Percentiles rank a stretch among this genome's conserved stretches.
Evolutionary conservation across 164 flowering plant genomes (phyloP).

Genomic region (Taxillus chinensis): DNA sequence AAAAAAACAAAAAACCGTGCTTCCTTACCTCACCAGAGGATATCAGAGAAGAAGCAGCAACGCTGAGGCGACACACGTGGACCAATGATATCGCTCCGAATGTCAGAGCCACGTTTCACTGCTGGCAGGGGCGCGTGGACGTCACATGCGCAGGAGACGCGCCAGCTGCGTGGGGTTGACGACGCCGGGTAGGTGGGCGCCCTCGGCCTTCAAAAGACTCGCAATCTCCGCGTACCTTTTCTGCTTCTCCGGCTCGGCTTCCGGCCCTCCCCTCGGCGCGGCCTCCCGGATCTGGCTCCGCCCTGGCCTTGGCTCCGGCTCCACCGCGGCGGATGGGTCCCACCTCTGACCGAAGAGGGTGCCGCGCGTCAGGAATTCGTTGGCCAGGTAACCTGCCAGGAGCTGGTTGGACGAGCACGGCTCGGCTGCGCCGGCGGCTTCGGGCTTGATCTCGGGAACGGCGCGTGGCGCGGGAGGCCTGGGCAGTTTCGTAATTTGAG

Average conservation of each 20-base stretch:
- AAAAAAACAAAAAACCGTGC: no score
- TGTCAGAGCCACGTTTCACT: background rate
- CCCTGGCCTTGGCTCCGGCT: conserved; percentile 14
- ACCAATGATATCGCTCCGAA: conserved; percentile 11
- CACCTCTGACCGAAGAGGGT: conserved; percentile 59
- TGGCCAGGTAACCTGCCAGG: conserved; percentile 77
- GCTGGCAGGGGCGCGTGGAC: conserved; percentile 18
- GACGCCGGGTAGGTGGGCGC: conserved; percentile 63
- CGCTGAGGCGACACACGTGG: background rate
- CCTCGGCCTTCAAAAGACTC: conserved; percentile 44
- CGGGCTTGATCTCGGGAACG: conserved; percentile 6
- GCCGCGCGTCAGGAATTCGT: conserved; percentile 58
- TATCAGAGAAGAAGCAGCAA: no score
- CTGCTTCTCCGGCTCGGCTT: conserved; percentile 9
- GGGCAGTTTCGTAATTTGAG: conserved; percentile 1
- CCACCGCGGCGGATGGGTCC: conserved; percentile 44
- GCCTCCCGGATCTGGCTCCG: background rate
- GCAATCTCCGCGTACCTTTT: conserved; percentile 60
- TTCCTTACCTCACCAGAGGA: no score
- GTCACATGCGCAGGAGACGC: conserved; percentile 42
- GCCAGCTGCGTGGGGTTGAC: conserved; percentile 82
- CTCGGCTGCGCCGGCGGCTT: conserved; percentile 5
- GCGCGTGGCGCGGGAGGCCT: background rate
- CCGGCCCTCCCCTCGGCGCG: conserved; percentile 15
- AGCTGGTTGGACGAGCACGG: conserved; percentile 35